Base-by-base conservation (phyloP, 2,329 filamentous ascomycete species). In the Drechslerella dactyloides region DNA sequence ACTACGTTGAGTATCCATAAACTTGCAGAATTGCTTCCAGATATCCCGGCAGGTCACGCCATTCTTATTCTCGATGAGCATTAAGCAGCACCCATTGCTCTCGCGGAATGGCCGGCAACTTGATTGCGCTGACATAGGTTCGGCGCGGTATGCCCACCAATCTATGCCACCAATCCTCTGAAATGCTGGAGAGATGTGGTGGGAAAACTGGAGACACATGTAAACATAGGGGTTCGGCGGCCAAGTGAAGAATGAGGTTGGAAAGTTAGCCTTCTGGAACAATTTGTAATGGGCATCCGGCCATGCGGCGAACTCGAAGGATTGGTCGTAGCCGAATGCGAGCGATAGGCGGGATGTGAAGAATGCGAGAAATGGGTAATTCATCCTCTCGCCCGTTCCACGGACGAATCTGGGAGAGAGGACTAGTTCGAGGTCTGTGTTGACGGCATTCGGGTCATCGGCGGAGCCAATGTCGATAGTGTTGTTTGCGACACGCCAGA, bases 281-380 rank as follows among this genome's bases (percentile, higher is more conserved):
- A 44, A 4, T 3, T 15, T 13, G 3, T 19, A 35, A 57, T 17
- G 54, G 35, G 42, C 19, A 24, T 24, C 17, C 1, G 21, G 5
- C 19, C 2, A 2, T 11, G 10, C 15, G 10, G n/a, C n/a, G n/a
- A n/a, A n/a, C n/a, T n/a, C n/a, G 17, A n/a, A 44, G 11, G 33
- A 10, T 5, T 15, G n/a, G 2, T 27, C 17, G 6, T 19, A 35
- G 6, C 42, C 54, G 35, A 57, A 57, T 19, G 17, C n/a, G 10
- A 23, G 37, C 4, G 35, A 57, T 5, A 57, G 54, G 1, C 40
- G 54, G 2, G 35, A 46, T 13, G 35, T 13, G 17, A 57, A 35
- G 17, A n/a, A 57, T 2, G 54, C 23, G 2, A 57, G 10, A 30
- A 44, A 57, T 2, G 54, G 54, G 21, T 44, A 57, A 19, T 57